Percentiles rank a stretch among this genome's conserved stretches.
Evolutionary conservation across 768 basidiomycete genomes (phyloP).

Genomic region (Boletus patriciae): DNA sequence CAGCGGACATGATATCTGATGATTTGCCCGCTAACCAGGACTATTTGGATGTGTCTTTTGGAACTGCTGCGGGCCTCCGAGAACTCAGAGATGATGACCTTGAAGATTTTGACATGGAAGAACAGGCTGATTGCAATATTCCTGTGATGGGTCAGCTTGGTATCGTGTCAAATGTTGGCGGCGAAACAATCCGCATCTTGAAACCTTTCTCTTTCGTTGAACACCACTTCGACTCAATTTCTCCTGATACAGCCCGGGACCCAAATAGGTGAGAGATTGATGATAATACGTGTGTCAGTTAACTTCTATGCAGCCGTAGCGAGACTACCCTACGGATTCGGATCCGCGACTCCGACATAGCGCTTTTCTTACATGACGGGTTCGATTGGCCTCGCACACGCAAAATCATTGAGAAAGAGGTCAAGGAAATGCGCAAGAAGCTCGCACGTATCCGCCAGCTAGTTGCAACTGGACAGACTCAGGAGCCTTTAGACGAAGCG

Average conservation of each 20-base stretch:
- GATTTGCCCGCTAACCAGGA: constrained; percentile 88
- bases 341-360: constrained; percentile 60
- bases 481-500: constrained; percentile 70
- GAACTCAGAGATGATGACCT: constrained; percentile 72
- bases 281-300: constrained; percentile 3
- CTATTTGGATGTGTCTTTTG: constrained; percentile 83
- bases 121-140: constrained; percentile 15
- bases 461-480: constrained; percentile 83
- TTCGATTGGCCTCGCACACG: constrained; percentile 93
- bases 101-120: constrained; percentile 56
- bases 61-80: constrained; percentile 71
- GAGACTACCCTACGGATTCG: constrained; percentile 54
- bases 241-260: constrained; percentile 51
- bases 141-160: constrained; percentile 35
- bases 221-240: constrained; percentile 68
- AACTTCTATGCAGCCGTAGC: constrained; percentile 36
- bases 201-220: constrained; percentile 66
- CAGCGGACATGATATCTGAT: constrained; percentile 87
- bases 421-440: constrained; percentile 82
- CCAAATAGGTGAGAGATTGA: constrained; percentile 44
- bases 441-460: constrained; percentile 90
- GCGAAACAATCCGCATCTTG: constrained; percentile 84
- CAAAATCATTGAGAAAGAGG: constrained; percentile 81
- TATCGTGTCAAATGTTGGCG: constrained; percentile 63
- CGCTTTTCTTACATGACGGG: constrained; percentile 82